A percentile compares a stretch with the other conserved stretches of the same genome.
Evolutionary conservation across 176 grass and related monocot species (phyloP).

Genomic region (Zea luxurians): DNA sequence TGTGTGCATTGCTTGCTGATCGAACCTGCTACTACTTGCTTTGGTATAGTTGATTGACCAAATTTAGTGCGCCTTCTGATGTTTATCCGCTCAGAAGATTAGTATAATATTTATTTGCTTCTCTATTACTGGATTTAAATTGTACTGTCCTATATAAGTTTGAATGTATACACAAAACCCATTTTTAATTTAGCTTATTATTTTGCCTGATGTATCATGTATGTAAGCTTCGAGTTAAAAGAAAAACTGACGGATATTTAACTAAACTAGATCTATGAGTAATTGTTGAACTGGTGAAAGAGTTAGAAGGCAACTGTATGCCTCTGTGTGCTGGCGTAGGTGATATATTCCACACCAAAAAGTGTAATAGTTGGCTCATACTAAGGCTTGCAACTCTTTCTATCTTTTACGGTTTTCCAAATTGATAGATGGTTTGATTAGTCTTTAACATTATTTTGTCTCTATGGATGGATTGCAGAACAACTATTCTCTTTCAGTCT

Average conservation of each 20-base stretch:
- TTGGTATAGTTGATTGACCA: slow-evolving; percentile 5
- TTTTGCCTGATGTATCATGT: not conserved
- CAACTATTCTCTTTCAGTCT: not conserved
- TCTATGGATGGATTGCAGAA: too few relatives aligned
- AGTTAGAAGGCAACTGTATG: slow-evolving; percentile 31
- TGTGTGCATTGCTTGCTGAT: not conserved
- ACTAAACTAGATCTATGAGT: slow-evolving; percentile 4
- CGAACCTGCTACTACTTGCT: slow-evolving; percentile 11
- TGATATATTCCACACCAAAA: slow-evolving; percentile 16
- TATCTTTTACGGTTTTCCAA: slow-evolving; percentile 18
- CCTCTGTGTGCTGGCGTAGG: not conserved
- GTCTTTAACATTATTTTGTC: slow-evolving; percentile 34
- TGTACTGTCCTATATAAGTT: not conserved
- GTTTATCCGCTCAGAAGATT: slow-evolving; percentile 53
- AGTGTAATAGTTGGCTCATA: not conserved
- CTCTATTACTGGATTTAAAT: slow-evolving; percentile 15
- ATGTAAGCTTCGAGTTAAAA: not conserved
- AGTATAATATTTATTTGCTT: slow-evolving; percentile 27
- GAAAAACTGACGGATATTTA: slow-evolving; percentile 12
- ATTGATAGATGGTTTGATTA: slow-evolving; percentile 25
- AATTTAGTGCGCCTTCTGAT: slow-evolving; percentile 15
- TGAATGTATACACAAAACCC: slow-evolving; percentile 1
- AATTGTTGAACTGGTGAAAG: slow-evolving; percentile 24
- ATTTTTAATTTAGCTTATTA: slow-evolving; percentile 19
- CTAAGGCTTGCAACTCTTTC: not conserved